Percentiles rank a stretch among this genome's conserved stretches.
Evolutionary conservation across 2,329 filamentous ascomycete genomes (phyloP).

Genomic region (Scytalidium sp.): DNA sequence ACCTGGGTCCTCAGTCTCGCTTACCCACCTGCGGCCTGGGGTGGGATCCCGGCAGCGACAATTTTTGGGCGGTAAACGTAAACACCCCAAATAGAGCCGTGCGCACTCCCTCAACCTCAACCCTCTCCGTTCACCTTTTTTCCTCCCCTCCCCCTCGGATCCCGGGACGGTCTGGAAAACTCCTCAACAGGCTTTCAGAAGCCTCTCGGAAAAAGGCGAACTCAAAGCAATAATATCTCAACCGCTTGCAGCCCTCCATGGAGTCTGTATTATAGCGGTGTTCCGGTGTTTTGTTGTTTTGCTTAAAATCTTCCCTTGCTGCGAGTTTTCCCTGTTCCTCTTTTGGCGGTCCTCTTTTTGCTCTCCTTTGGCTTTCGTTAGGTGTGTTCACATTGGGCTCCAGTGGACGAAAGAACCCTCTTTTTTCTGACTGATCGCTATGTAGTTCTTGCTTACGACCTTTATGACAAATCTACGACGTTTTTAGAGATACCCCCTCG

Average conservation of each 20-base stretch:
- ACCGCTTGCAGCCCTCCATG: not conserved
- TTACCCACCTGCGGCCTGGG: not conserved
- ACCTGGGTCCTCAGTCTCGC: not conserved
- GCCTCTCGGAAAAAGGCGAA: not conserved
- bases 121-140: not conserved
- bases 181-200: not conserved
- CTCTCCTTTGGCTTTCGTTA: slow-evolving; percentile 5
- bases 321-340: not conserved
- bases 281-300: not conserved
- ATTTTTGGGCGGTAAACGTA: not conserved
- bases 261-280: not conserved
- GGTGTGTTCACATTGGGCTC: slow-evolving; percentile 12
- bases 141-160: not conserved
- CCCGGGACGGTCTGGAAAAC: not conserved
- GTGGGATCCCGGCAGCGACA: not conserved
- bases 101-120: too few species aligned
- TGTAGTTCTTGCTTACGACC: slow-evolving; percentile 16
- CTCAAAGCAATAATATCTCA: not conserved
- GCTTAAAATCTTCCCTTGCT: not conserved
- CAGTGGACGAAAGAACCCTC: too few species aligned
- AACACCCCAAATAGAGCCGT: not conserved
- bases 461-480: slow-evolving; percentile 18
- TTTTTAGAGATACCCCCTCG: slow-evolving; percentile 16
- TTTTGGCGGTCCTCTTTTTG: not conserved
- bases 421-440: slow-evolving; percentile 5